A percentile compares a stretch with the other conserved stretches of the same genome.
phyloP scores from a whole-genome alignment of 2,329 filamentous ascomycete species.

The Pleomassaria siparia region DNA sequence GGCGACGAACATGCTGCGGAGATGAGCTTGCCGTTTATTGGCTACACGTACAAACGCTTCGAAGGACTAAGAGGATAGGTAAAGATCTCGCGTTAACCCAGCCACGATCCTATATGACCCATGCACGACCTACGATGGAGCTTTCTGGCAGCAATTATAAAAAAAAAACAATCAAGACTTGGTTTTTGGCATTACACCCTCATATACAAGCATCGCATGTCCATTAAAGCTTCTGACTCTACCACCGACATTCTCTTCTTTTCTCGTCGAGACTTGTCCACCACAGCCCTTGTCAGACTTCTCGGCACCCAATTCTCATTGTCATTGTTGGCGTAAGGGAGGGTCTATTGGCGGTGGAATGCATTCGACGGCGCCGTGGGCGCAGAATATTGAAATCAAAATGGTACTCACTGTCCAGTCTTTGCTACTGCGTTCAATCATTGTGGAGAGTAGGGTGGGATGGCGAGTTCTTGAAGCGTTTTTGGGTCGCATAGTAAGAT shows the following conservation, averaged over 20 bases:
- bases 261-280: background rate
- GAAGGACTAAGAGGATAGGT: slow-evolving; percentile 59
- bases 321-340: slow-evolving; percentile 5
- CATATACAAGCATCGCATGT: slow-evolving; percentile 6
- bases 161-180: slow-evolving; percentile 12
- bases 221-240: background rate
- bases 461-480: background rate
- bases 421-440: background rate
- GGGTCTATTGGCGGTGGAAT: slow-evolving; percentile 3
- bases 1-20: slow-evolving; percentile 79
- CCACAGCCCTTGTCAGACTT: background rate
- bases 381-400: background rate
- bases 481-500: background rate
- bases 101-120: slow-evolving; percentile 9
- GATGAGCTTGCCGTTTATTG: slow-evolving; percentile 94
- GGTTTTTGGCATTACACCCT: slow-evolving; percentile 4
- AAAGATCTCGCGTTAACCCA: slow-evolving; percentile 14
- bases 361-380: slow-evolving; percentile 14
- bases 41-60: slow-evolving; percentile 98
- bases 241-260: background rate
- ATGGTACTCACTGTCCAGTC: background rate
- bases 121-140: slow-evolving; percentile 12
- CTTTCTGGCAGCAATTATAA: slow-evolving; percentile 4
- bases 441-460: background rate
- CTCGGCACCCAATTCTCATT: background rate